phyloP scores from a whole-genome alignment of 2,329 filamentous ascomycete genomes.

The Cercospora zeae-maydis region DNA sequence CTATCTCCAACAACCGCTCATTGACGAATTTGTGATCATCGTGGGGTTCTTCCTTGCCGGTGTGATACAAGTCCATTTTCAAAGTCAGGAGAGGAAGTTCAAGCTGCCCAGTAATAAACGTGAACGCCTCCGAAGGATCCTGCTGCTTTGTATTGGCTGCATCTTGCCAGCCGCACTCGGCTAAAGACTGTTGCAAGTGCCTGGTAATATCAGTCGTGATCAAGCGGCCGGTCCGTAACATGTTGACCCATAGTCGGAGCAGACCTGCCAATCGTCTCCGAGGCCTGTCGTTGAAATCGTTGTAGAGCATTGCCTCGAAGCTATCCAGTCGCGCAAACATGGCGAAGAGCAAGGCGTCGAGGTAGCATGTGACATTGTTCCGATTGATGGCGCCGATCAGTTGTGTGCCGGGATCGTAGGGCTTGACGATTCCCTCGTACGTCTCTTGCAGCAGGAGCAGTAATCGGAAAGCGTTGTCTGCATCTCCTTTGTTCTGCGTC shows the following conservation, averaged over 20 bases:
- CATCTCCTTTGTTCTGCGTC: constrained; percentile 62
- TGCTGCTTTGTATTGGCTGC: constrained; percentile 77
- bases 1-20: constrained; percentile 84
- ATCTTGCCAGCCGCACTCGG: constrained; percentile 84
- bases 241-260: constrained; percentile 86
- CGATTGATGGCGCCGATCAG: constrained; percentile 86
- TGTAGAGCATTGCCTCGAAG: constrained; percentile 89
- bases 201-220: constrained; percentile 82
- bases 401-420: constrained; percentile 66
- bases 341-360: constrained; percentile 86
- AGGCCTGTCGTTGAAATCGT: constrained; percentile 68
- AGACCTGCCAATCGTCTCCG: constrained; percentile 72
- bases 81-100: constrained; percentile 82
- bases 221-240: constrained; percentile 78
- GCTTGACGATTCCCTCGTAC: constrained; percentile 70
- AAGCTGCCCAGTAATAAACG: constrained; percentile 86
- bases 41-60: constrained; percentile 73
- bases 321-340: constrained; percentile 91
- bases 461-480: constrained; percentile 71
- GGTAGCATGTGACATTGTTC: constrained; percentile 84
- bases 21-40: constrained; percentile 95
- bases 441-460: constrained; percentile 77
- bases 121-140: constrained; percentile 93
- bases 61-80: constrained; percentile 92
- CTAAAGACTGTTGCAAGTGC: constrained; percentile 75